Base-by-base conservation (phyloP, 2,329 filamentous ascomycete species). In the Penicillium concentricum region DNA sequence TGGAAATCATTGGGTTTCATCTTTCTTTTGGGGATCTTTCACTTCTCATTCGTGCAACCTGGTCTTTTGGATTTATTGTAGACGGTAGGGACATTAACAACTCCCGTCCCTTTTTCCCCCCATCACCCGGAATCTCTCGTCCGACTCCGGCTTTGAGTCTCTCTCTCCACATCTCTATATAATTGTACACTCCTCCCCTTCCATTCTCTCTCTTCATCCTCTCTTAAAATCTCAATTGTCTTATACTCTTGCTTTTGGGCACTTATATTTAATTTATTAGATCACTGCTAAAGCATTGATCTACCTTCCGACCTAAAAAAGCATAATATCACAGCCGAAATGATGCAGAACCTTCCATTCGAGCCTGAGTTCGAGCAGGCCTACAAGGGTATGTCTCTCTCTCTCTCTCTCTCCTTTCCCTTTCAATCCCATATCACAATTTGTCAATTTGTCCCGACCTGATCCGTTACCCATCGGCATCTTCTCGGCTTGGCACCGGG, bases 331-430 rank as follows among this genome's bases (percentile, higher is more conserved):
- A 45, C 28, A 22, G 51, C 44, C 51, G 55, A 54, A 66, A 81
- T 65, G 66, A 94, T 95, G 90, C 90, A 92, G 67, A 88, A 94
- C 82, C 84, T 94, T 72, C 86, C 90, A 51, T 80, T 81, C 63
- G 93, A 97, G 86, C 93, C 94, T 73, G 93, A 99, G 83, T 97
- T 97, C 82, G 87, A 97, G 87, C 93, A 97, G 86, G 93, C 93
- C 73, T 96, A 96, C 86, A 91, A 92, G 78, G 91, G 91, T 95
- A 81, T 72, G 83, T 75, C 54, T 44, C 15, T 32, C 9, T 8
- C 44, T 54, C 28, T 44, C 12, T 37, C 10, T 4, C 45, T 54
- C 28, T 47, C 8, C 37, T 10, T 26, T 30, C 51, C 6, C 9
- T 18, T 35, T 46, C 37, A 32, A n/a, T 26, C 12, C 35, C 24